A percentile compares a stretch with the other conserved stretches of the same genome.
Conservation (phyloP, 257 asterid species). For the Jacaranda copaia region DNA sequence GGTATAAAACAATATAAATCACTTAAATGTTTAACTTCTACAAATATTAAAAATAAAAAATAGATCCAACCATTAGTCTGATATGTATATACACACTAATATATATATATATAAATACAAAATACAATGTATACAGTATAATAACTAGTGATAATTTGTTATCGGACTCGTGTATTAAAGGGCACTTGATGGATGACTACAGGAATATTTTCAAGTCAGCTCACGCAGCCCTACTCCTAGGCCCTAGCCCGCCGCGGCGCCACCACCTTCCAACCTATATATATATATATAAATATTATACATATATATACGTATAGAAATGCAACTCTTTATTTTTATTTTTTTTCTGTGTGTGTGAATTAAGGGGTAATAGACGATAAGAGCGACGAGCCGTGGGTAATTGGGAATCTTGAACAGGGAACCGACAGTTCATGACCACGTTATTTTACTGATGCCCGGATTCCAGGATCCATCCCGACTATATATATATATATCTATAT, state of each 20-base stretch:
- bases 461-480: conserved; percentile 44
- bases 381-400: background rate
- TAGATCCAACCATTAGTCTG: no score
- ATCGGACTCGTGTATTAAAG: background rate
- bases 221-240: background rate
- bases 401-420: conserved; percentile 29
- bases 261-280: no score
- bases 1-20: no score
- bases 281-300: background rate
- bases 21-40: no score
- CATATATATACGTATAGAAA: background rate
- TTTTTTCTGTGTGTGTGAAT: background rate
- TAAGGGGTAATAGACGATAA: background rate
- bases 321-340: background rate
- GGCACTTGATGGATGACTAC: background rate
- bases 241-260: no score
- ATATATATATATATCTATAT: background rate
- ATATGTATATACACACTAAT: no score
- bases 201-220: background rate
- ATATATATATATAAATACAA: no score
- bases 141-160: background rate
- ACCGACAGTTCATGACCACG: conserved; percentile 53
- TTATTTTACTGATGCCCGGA: conserved; percentile 40
- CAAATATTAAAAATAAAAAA: no score
- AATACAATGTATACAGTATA: background rate